Conservation (phyloP, 345 rosid species). For the Theobroma cacao region DNA sequence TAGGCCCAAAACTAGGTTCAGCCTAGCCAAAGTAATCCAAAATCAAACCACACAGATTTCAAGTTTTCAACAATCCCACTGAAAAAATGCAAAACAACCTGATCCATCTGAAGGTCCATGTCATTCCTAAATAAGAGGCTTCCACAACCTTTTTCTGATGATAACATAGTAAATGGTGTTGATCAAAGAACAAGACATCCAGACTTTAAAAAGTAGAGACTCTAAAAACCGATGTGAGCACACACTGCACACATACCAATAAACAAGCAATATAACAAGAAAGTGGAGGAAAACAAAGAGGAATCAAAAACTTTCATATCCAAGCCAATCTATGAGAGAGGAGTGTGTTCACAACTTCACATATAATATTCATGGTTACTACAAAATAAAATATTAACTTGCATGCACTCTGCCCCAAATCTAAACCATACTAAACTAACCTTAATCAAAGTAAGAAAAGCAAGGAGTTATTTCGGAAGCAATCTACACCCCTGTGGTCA, state of each 20-base stretch:
- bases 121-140: background rate
- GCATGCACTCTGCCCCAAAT: background rate
- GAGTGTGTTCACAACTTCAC: background rate
- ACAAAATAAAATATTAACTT: background rate
- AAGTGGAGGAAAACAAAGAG: background rate
- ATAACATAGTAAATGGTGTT: background rate
- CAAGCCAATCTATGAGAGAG: background rate
- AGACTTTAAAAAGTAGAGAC: background rate
- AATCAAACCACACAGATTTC: background rate
- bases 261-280: background rate
- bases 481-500: background rate
- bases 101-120: background rate
- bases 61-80: background rate
- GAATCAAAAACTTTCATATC: background rate
- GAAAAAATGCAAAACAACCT: conserved; percentile 1
- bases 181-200: background rate
- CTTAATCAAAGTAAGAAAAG: background rate
- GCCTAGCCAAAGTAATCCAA: background rate
- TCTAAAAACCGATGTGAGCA: background rate
- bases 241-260: background rate
- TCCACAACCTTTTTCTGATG: background rate
- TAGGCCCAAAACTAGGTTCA: background rate
- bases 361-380: background rate
- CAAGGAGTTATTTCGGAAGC: background rate
- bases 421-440: background rate